Conservation (phyloP, 2,329 filamentous ascomycete genomes). For the Fusarium goolgardi region DNA sequence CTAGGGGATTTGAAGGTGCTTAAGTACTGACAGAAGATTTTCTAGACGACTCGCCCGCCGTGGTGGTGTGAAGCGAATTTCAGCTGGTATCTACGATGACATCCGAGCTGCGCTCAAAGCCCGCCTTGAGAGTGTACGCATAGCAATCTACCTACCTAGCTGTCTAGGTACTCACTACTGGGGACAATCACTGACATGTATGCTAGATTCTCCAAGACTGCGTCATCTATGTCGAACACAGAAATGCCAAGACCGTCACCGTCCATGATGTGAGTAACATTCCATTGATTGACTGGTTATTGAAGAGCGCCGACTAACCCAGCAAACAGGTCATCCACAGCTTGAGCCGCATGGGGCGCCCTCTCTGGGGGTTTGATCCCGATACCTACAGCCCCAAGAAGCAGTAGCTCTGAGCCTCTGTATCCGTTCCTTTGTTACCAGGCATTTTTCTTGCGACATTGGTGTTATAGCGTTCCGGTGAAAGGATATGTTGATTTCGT, state of each 20-base stretch:
- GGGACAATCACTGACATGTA: conserved; percentile 14
- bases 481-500: conserved; percentile 1
- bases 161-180: too few species aligned
- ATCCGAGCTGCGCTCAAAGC: conserved; percentile 63
- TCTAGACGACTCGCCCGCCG: conserved; percentile 76
- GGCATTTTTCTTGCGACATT: background rate
- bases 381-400: conserved; percentile 49
- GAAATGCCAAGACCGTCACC: conserved; percentile 70
- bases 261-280: conserved; percentile 65
- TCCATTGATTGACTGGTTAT: too few species aligned
- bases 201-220: conserved; percentile 64
- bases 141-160: background rate
- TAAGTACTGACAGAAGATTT: conserved; percentile 15
- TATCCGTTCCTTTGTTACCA: background rate
- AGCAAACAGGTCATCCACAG: conserved; percentile 65
- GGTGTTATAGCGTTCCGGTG: conserved; percentile 15
- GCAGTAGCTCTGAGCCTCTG: background rate
- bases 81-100: conserved; percentile 71
- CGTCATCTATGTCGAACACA: conserved; percentile 64
- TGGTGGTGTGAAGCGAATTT: conserved; percentile 81
- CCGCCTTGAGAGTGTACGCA: conserved; percentile 60
- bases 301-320: conserved; percentile 14
- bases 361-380: conserved; percentile 69
- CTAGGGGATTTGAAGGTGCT: background rate
- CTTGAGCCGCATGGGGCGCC: conserved; percentile 60